Evolutionary conservation across 345 rosid genomes (phyloP), one percentile per base, ranked within the genome.

Genomic region (Toxicodendron radicans): DNA sequence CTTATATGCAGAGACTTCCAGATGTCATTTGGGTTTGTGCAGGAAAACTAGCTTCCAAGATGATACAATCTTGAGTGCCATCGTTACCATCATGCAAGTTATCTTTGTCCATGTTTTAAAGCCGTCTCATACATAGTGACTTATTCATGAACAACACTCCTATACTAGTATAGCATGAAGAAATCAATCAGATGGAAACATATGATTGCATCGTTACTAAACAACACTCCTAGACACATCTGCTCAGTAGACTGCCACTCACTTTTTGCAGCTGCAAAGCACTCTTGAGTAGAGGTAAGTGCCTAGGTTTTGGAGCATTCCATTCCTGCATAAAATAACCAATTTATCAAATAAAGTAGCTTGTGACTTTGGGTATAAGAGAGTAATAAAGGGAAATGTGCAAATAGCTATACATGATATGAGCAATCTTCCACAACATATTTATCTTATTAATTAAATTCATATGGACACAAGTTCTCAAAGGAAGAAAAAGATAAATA

Each of bases 221-320:
- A 66, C 70, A 66, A 66, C 18, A 46, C 66, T 45, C 46, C 49
- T 49, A 64, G 58, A 45, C 7, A 13, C n/a, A 56, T 6, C 30
- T 59, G n/a, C 74, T 27, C 45, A 60, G 23, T 23, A 65, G 48
- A 56, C 20, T 66, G 66, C 51, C 4, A 79, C 85, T 86, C 85
- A 93, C 99, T 82, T 74, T 69, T 72, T 81, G 80, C 27, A 86
- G 88, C 78, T 85, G 79, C 64, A 91, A 65, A 73, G 99, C 98
- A 76, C 92, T 88, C 85, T 82, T 81, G 54, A 93, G 82, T 27
- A 96, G 87, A 67, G 85, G 85, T 71, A 85, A 75, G 77, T 96
- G 94, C 80, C 84, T 87, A 7, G 94, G 94, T 79, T 88, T 92
- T 20, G 87, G 84, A 68, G 85, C 82, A 58, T 83, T 91, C 83